phyloP scores from a whole-genome alignment of 768 basidiomycete genomes.

The Termitomyces heimii region DNA sequence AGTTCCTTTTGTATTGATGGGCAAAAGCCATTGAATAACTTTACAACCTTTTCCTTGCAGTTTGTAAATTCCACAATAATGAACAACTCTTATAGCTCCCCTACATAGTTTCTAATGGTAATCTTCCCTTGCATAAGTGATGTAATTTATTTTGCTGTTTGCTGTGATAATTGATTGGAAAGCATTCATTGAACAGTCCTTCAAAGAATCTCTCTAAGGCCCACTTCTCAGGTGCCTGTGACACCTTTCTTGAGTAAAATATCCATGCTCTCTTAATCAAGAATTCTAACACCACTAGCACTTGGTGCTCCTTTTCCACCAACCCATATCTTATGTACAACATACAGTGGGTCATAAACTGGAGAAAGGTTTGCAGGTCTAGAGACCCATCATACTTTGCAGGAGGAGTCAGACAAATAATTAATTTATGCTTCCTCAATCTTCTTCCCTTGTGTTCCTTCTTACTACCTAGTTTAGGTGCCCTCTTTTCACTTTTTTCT shows the following conservation, averaged over 20 bases:
- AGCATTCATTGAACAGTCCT: background rate
- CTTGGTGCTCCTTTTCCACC: background rate
- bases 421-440: background rate
- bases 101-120: conserved; percentile 22
- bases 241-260: background rate
- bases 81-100: conserved; percentile 23
- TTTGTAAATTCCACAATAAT: conserved; percentile 21
- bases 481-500: too few species aligned
- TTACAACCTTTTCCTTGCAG: background rate
- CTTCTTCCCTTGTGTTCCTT: too few species aligned
- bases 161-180: conserved; percentile 13
- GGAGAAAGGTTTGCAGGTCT: conserved; percentile 3
- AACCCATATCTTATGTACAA: conserved; percentile 10
- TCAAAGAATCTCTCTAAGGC: background rate
- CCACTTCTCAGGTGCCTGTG: background rate
- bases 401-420: conserved; percentile 8
- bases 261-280: background rate
- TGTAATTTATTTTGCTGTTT: conserved; percentile 21
- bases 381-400: conserved; percentile 9
- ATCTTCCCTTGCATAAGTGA: conserved; percentile 17
- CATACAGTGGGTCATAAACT: conserved; percentile 12
- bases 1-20: conserved; percentile 4
- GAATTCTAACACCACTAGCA: background rate
- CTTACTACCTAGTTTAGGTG: background rate
- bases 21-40: conserved; percentile 23